A percentile compares a stretch with the other conserved stretches of the same genome.
phyloP scores from a whole-genome alignment of 345 rosid species.

The Hibiscus tridactylites region DNA sequence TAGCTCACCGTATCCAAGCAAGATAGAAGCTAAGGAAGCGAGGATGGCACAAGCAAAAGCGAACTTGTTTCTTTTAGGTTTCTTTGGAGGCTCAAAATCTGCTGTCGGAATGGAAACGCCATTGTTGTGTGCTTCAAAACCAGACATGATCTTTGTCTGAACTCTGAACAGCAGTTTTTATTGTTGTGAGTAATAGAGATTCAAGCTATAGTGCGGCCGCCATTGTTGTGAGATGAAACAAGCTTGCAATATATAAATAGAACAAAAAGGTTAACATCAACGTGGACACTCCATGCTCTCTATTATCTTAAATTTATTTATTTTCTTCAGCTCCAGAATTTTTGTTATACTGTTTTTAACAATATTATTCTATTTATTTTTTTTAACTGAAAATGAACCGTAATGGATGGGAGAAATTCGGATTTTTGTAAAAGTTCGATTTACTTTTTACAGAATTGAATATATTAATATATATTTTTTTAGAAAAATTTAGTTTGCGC shows the following conservation, averaged over 20 bases:
- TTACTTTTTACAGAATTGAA: too few species aligned
- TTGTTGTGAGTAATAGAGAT: neutral
- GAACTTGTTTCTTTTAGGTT: constrained; percentile 23
- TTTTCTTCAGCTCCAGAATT: neutral
- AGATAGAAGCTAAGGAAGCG: constrained; percentile 59
- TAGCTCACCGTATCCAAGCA: constrained; percentile 55
- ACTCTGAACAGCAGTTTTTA: neutral
- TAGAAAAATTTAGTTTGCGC: too few species aligned
- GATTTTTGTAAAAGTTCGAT: too few species aligned
- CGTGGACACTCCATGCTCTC: neutral
- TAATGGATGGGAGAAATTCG: too few species aligned
- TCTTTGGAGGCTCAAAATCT: constrained; percentile 38
- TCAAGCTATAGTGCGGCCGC: neutral
- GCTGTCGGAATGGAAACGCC: neutral
- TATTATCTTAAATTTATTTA: neutral
- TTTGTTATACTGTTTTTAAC: neutral
- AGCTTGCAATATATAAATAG: neutral
- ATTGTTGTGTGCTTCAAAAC: neutral
- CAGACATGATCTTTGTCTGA: constrained; percentile 12
- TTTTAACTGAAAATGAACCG: too few species aligned
- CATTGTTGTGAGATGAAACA: neutral
- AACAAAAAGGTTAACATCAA: neutral
- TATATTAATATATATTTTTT: too few species aligned
- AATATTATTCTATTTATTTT: too few species aligned
- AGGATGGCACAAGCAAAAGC: constrained; percentile 48